Evolutionary conservation across 768 basidiomycete genomes (phyloP).

Genomic region (Naganishia antarctica): DNA sequence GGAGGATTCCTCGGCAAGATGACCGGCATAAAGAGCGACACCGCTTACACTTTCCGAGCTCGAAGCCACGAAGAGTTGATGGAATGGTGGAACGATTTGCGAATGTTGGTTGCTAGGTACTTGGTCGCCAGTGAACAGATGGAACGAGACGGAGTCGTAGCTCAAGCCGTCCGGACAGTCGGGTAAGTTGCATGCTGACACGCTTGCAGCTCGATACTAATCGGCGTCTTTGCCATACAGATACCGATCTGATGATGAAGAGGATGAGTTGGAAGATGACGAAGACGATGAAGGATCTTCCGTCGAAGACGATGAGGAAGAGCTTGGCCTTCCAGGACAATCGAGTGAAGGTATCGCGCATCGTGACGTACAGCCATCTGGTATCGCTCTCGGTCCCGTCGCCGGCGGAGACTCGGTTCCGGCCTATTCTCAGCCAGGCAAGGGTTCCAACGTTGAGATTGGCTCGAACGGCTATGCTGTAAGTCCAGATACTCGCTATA

Average conservation of each 20-base stretch:
- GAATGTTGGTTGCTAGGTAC: constrained; percentile 89
- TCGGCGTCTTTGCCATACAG: constrained; percentile 30
- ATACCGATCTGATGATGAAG: constrained; percentile 65
- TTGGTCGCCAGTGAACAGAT: constrained; percentile 90
- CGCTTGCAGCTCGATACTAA: background rate
- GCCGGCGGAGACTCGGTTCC: constrained; percentile 56
- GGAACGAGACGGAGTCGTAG: constrained; percentile 85
- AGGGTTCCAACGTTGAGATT: constrained; percentile 52
- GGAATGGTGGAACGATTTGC: constrained; percentile 99
- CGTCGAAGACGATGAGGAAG: constrained; percentile 58
- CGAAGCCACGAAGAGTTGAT: constrained; percentile 93
- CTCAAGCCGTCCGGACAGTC: constrained; percentile 79
- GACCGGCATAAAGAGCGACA: constrained; percentile 46
- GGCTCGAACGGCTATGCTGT: constrained; percentile 63
- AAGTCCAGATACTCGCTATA: constrained; percentile 41
- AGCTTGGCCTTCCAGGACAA: constrained; percentile 35
- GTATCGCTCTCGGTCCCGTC: constrained; percentile 44
- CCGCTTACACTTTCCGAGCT: constrained; percentile 82
- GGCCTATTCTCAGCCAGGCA: constrained; percentile 58
- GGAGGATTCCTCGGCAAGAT: constrained; percentile 52
- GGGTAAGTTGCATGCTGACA: constrained; percentile 58
- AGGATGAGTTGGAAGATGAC: constrained; percentile 42
- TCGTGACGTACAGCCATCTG: constrained; percentile 54
- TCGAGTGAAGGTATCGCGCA: constrained; percentile 12
- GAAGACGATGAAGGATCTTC: constrained; percentile 61